These are phyloP conservation scores for Leccinum ochraceum DNA, from an alignment of 768 basidiomycete genomes.

Conservation along the genomic window DNA sequence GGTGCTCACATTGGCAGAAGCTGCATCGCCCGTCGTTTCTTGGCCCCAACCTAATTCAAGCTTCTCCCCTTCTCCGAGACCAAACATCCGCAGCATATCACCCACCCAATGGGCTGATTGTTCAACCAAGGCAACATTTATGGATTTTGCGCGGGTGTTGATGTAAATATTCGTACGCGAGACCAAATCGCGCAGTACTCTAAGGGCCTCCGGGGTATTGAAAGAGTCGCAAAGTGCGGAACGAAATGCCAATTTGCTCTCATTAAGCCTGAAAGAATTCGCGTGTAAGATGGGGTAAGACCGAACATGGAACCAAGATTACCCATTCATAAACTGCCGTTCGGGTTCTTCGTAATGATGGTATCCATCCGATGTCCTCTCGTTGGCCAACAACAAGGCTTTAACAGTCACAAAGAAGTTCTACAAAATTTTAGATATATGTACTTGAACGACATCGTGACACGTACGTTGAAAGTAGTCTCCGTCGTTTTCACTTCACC, in stretches of 20 bases:
- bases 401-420: constrained; percentile 93
- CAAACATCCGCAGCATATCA: constrained; percentile 75
- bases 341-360: constrained; percentile 72
- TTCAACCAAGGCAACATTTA: constrained; percentile 65
- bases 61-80: constrained; percentile 69
- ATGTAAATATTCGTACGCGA: constrained; percentile 89
- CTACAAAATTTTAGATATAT: constrained; percentile 40
- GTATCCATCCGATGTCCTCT: constrained; percentile 53
- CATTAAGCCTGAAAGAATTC: constrained; percentile 55
- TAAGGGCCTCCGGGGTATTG: constrained; percentile 87
- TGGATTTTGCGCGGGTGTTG: constrained; percentile 55
- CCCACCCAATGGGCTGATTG: constrained; percentile 69
- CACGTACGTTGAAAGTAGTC: constrained; percentile 76
- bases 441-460: not conserved
- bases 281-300: constrained; percentile 12
- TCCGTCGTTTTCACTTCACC: constrained; percentile 88
- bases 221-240: constrained; percentile 93
- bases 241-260: constrained; percentile 78
- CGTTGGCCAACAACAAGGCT: constrained; percentile 64
- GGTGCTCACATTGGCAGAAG: constrained; percentile 47
- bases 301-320: constrained; percentile 18
- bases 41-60: constrained; percentile 87
- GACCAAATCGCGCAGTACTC: constrained; percentile 76
- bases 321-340: constrained; percentile 67
- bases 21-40: constrained; percentile 41